Evolutionary conservation across 257 asterid species (phyloP).

Genomic region (Solanum peruvianum): DNA sequence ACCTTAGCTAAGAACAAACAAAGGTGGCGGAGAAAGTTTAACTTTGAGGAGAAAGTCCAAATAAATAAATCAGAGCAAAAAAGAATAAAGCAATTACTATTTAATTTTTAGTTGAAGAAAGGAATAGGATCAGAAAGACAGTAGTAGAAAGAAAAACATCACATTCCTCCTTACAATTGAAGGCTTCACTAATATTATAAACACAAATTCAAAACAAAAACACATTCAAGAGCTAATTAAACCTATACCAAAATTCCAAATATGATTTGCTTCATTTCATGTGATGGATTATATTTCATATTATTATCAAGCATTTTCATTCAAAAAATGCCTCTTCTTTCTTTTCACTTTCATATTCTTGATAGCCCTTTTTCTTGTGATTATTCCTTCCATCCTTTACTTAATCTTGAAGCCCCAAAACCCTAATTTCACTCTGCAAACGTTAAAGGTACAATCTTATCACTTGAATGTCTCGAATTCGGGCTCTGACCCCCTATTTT

Average conservation of each 20-base stretch:
- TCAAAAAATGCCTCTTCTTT: slow-evolving; percentile 19
- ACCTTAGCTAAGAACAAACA: neutral
- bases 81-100: neutral
- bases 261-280: neutral
- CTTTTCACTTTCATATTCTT: slow-evolving; percentile 20
- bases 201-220: neutral
- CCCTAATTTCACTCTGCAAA: slow-evolving; percentile 43
- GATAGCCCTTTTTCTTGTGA: slow-evolving; percentile 14
- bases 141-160: slow-evolving; percentile 25
- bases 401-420: slow-evolving; percentile 38
- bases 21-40: neutral
- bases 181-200: neutral
- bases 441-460: slow-evolving; percentile 30
- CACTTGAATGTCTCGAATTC: slow-evolving; percentile 20
- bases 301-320: slow-evolving; percentile 6
- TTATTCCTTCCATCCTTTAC: slow-evolving; percentile 13
- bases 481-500: slow-evolving; percentile 17
- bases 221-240: neutral
- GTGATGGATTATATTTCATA: neutral
- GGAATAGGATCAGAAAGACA: slow-evolving; percentile 24
- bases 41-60: neutral
- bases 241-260: slow-evolving; percentile 8
- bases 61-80: neutral
- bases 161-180: slow-evolving; percentile 17
- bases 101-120: slow-evolving; percentile 26